phyloP scores from a whole-genome alignment of 164 flowering plant genomes.

The Tetracentron sinense region DNA sequence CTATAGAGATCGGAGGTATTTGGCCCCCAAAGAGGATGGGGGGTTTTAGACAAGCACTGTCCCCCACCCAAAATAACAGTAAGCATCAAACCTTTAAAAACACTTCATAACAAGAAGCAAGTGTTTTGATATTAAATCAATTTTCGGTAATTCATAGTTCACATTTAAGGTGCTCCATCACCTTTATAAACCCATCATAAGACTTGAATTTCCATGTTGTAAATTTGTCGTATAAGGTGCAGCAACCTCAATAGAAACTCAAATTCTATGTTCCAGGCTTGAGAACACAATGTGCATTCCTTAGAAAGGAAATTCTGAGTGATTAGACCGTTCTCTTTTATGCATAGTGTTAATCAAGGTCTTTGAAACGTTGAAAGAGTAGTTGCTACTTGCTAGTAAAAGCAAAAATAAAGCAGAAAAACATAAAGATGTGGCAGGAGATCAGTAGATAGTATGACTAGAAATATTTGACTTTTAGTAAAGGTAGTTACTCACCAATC shows the following conservation, averaged over 20 bases:
- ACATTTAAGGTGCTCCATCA: no score
- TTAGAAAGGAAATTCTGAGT: neutral
- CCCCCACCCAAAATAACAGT: neutral
- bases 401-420: neutral
- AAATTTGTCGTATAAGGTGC: neutral
- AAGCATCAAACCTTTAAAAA: neutral
- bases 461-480: neutral
- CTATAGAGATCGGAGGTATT: no score
- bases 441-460: neutral
- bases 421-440: no score
- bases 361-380: neutral
- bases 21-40: no score
- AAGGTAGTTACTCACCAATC: conserved; percentile 82
- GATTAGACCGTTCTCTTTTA: no score
- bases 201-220: neutral
- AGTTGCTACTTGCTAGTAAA: no score
- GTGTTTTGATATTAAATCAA: neutral
- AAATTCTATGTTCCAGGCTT: neutral
- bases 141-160: neutral
- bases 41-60: neutral
- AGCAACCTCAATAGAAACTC: neutral
- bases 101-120: no score
- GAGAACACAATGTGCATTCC: neutral
- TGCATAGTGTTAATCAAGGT: neutral
- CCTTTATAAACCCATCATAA: neutral